Evolutionary conservation across 2,329 filamentous ascomycete genomes (phyloP).

Genomic region (Diplodia corticola): DNA sequence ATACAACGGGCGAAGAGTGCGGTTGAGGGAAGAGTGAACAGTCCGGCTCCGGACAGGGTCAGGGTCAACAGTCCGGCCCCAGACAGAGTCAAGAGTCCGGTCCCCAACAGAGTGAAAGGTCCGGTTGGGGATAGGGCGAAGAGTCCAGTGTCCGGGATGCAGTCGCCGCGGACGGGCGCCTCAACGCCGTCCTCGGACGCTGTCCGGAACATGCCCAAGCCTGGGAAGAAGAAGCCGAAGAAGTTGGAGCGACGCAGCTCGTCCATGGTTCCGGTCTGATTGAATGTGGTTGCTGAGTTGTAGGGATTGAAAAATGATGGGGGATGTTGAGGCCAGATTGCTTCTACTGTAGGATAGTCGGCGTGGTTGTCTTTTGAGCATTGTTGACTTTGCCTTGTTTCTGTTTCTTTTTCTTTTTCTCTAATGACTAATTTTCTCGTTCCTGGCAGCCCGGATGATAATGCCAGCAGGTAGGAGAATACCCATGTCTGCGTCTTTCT

Average conservation of each 20-base stretch:
- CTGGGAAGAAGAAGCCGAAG: slow-evolving; percentile 40
- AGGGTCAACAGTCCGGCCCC: not conserved
- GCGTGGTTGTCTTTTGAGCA: no score
- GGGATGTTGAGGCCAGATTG: not conserved
- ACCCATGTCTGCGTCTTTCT: not conserved
- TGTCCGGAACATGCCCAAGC: slow-evolving; percentile 6
- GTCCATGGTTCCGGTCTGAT: not conserved
- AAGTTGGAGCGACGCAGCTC: slow-evolving; percentile 36
- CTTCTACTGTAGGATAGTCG: no score
- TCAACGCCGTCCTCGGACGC: not conserved
- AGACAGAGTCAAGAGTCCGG: not conserved
- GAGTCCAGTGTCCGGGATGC: not conserved
- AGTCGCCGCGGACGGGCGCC: not conserved
- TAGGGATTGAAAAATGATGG: not conserved
- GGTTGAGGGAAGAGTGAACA: not conserved
- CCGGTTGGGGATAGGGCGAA: slow-evolving; percentile 6
- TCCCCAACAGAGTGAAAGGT: not conserved
- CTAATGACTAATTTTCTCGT: not conserved
- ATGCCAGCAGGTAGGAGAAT: not conserved
- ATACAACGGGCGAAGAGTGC: not conserved
- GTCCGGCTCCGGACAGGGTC: not conserved
- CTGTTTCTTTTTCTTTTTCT: no score
- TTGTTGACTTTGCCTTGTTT: not conserved
- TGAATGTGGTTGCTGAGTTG: not conserved
- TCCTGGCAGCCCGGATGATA: not conserved